phyloP scores from a whole-genome alignment of 257 asterid genomes.

The Penstemon eatonii region DNA sequence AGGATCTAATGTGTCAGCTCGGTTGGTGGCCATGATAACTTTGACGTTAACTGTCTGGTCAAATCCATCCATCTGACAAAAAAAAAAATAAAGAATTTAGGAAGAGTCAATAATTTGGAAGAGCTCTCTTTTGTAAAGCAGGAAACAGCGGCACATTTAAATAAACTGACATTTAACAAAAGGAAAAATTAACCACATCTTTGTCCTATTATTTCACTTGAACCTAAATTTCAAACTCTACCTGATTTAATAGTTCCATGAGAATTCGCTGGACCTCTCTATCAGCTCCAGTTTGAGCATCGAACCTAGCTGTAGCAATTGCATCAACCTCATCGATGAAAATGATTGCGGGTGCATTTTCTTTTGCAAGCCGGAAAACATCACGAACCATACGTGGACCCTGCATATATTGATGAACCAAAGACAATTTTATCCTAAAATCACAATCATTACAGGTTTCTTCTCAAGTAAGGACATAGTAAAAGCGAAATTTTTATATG shows the following conservation, averaged over 20 bases:
- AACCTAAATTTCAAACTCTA: constrained; percentile 12
- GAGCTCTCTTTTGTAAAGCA: constrained; percentile 2
- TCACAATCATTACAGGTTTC: background rate
- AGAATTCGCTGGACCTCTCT: constrained; percentile 66
- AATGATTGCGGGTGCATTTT: constrained; percentile 64
- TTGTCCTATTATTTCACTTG: background rate
- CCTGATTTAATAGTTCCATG: constrained; percentile 63
- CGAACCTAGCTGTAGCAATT: constrained; percentile 65
- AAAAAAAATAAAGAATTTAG: background rate
- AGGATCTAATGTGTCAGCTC: constrained; percentile 91
- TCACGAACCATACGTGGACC: constrained; percentile 69
- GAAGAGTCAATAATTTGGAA: constrained; percentile 1
- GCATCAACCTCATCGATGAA: constrained; percentile 70
- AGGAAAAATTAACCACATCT: background rate
- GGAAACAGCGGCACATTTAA: background rate
- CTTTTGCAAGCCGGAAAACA: constrained; percentile 63
- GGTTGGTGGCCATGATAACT: constrained; percentile 87
- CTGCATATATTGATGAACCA: constrained; percentile 26
- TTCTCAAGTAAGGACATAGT: background rate
- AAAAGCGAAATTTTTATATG: background rate
- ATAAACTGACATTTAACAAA: background rate
- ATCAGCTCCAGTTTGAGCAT: constrained; percentile 70
- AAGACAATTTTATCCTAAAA: background rate
- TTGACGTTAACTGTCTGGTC: constrained; percentile 89
- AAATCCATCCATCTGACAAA: constrained; percentile 81